Evolutionary conservation across 2,329 filamentous ascomycete species (phyloP), one percentile per base, ranked within the genome.

Genomic region (Diaporthe sp.): DNA sequence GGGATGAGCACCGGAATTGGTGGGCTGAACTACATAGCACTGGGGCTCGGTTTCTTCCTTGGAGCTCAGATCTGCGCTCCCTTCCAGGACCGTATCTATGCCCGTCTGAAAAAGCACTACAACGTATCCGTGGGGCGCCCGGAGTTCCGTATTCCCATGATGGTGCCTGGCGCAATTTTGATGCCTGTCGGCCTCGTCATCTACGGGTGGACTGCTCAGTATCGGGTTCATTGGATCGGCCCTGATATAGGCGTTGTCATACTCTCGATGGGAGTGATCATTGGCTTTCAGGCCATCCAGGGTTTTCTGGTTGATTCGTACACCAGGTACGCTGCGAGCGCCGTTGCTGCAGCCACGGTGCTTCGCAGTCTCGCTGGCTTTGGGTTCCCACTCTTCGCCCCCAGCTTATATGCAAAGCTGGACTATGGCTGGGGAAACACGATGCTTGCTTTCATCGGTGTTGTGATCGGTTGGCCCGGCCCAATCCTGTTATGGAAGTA

Each of bases 81-180:
- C 7, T 79, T 88, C 28, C 86, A 87, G 68, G 88, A 90, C 78
- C 82, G 84, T 42, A 83, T 87, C 61, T 87, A 87, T 79, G 83
- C 83, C 0, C 79, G 83, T 1, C 82, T 89, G 22, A 86, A 87
- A 78, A 81, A 82, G 75, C 85, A 83, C 6, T 83, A 84, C 77
- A 82, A 70, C 42, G 76, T 78, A 8, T 12, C 74, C 7, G 78
- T 78, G 49, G 79, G 81, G 10, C 77, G 79, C 69, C 86, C 87
- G 0, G 87, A 89, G 78, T 87, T 85, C 77, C 85, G 87, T 2
- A 79, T 89, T 0, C 90, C 89, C 0, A 85, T 88, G 3, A 89
- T 92, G 86, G 85, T 90, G 34, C 84, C 89, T 2, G 89, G 87
- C 1, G 84, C 85, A 0, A 77, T 89, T n/a, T 77, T 87, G 17